Evolutionary conservation across 306 rosid genomes (phyloP).

Genomic region (Prunus dulcis): DNA sequence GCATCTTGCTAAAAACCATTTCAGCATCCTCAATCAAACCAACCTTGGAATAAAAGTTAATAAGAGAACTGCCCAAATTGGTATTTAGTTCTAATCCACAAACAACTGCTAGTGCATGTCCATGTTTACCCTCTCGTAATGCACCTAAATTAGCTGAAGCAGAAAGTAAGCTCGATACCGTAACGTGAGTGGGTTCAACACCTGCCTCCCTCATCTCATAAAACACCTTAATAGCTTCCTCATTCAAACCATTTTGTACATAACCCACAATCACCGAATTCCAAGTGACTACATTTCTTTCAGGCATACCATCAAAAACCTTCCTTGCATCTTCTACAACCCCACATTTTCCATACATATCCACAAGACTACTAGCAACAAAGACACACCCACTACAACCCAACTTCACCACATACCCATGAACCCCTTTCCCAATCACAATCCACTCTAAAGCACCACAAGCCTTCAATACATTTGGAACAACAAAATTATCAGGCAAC

Average conservation of each 20-base stretch:
- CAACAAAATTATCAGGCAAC: conserved; percentile 65
- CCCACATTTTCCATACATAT: conserved; percentile 92
- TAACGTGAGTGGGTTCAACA: conserved; percentile 50
- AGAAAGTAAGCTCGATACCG: conserved; percentile 60
- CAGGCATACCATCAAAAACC: conserved; percentile 60
- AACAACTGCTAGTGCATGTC: conserved; percentile 56
- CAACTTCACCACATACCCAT: conserved; percentile 55
- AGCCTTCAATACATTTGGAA: conserved; percentile 81
- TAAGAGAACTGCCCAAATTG: conserved; percentile 66
- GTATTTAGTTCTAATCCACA: conserved; percentile 52
- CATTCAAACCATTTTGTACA: conserved; percentile 56
- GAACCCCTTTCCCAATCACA: conserved; percentile 56
- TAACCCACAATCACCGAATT: conserved; percentile 63
- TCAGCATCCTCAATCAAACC: conserved; percentile 68
- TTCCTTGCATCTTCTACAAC: conserved; percentile 52
- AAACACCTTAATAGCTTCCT: conserved; percentile 58
- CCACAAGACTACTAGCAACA: conserved; percentile 67
- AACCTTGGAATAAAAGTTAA: conserved; percentile 76
- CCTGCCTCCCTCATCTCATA: conserved; percentile 50
- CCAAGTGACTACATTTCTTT: conserved; percentile 66
- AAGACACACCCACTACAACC: conserved; percentile 51
- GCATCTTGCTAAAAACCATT: conserved; percentile 44
- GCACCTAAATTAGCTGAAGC: conserved; percentile 65
- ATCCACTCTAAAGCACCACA: conserved; percentile 58
- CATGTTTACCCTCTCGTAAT: conserved; percentile 65